Evolutionary conservation across 495 filamentous ascomycete species (phyloP).

Genomic region (Physcia stellaris): DNA sequence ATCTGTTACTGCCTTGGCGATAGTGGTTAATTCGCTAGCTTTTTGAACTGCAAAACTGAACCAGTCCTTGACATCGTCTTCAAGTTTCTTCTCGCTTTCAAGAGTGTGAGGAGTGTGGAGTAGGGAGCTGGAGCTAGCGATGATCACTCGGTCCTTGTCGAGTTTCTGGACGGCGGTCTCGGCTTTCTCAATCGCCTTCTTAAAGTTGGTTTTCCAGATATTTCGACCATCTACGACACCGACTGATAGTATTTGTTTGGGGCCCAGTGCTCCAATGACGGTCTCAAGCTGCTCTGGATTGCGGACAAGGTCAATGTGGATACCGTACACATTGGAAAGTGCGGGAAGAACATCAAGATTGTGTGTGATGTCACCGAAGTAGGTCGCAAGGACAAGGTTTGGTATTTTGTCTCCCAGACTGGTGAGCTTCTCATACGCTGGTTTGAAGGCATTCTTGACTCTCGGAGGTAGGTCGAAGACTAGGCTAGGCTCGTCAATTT

Average conservation of each 20-base stretch:
- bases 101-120: constrained; percentile 97
- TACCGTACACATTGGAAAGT: constrained; percentile 55
- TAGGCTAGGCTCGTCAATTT: constrained; percentile 95
- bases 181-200: constrained; percentile 74
- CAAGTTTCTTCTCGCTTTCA: constrained; percentile 92
- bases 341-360: constrained; percentile 77
- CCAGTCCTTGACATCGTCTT: constrained; percentile 85
- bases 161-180: constrained; percentile 84
- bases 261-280: constrained; percentile 60
- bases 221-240: constrained; percentile 98
- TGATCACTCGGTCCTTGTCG: constrained; percentile 89
- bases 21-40: constrained; percentile 74
- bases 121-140: constrained; percentile 91
- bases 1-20: constrained; percentile 90
- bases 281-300: constrained; percentile 90
- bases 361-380: constrained; percentile 98
- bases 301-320: constrained; percentile 93
- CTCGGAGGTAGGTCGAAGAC: constrained; percentile 81
- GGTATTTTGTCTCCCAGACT: constrained; percentile 64
- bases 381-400: constrained; percentile 76
- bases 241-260: constrained; percentile 75
- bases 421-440: constrained; percentile 79
- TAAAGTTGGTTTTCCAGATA: constrained; percentile 99
- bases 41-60: constrained; percentile 98
- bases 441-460: constrained; percentile 95